Percentiles rank a stretch among this genome's conserved stretches.
These are phyloP conservation scores for Tetrahymena borealis DNA, from an alignment of 73 alveolate genomes.

Conservation along the genomic window DNA sequence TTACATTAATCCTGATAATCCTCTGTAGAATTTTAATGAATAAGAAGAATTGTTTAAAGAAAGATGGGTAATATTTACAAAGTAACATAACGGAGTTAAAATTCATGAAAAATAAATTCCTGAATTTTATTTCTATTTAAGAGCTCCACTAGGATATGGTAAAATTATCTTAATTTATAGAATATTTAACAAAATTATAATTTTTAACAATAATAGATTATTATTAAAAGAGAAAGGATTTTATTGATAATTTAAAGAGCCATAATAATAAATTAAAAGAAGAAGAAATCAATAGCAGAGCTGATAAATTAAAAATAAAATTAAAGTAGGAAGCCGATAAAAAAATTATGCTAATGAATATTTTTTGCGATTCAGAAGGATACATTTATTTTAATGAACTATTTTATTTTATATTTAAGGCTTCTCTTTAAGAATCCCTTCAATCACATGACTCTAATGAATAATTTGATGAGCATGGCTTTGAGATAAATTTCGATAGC, in stretches of 20 bases:
- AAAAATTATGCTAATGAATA: background rate
- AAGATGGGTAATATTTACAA: slow-evolving; percentile 70
- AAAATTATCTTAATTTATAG: background rate
- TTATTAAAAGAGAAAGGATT: background rate
- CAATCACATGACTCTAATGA: too few species aligned
- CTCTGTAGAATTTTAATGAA: slow-evolving; percentile 68
- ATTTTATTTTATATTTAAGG: background rate
- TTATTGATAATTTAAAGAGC: background rate
- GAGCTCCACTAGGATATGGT: slow-evolving; percentile 56
- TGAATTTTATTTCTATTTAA: slow-evolving; percentile 41
- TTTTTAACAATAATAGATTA: background rate
- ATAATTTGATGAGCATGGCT: background rate
- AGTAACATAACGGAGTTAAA: slow-evolving; percentile 42
- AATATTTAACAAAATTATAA: too few species aligned
- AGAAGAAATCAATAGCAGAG: background rate
- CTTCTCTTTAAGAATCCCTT: background rate
- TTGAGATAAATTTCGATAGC: background rate
- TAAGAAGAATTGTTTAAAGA: slow-evolving; percentile 69
- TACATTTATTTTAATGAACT: background rate
- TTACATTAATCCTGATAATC: slow-evolving; percentile 79
- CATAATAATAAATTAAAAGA: background rate
- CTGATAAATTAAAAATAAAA: background rate
- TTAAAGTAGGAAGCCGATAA: background rate
- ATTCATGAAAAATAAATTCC: slow-evolving; percentile 50
- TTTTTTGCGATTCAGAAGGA: background rate